Percentiles rank a stretch among this genome's conserved stretches.
phyloP scores from a whole-genome alignment of 148 eudicot genomes.

The Cornus controversa region DNA sequence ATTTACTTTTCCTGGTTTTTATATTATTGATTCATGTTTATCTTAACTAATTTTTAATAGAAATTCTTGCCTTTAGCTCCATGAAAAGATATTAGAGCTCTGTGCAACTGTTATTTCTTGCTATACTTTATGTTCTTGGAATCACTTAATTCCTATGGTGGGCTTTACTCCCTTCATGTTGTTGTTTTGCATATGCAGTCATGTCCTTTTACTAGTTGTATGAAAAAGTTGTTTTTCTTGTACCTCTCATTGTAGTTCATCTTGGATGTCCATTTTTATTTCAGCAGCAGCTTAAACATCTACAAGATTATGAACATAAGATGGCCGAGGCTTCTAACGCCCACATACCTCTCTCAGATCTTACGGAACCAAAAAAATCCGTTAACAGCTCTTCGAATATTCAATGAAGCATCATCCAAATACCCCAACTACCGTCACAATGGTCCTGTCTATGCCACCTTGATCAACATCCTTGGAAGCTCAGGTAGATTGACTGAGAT shows the following conservation, averaged over 20 bases:
- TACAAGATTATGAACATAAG: conserved; percentile 32
- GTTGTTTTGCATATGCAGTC: background rate
- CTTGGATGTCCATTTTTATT: background rate
- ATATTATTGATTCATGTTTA: background rate
- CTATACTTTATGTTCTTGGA: conserved; percentile 5
- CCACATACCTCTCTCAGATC: conserved; percentile 53
- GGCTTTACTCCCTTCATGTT: background rate
- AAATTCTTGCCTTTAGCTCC: background rate
- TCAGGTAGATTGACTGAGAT: conserved; percentile 58
- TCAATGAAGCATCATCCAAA: conserved; percentile 59
- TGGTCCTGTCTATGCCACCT: conserved; percentile 74
- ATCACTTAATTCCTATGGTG: background rate
- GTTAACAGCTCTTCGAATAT: conserved; percentile 46
- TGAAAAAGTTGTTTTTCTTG: background rate
- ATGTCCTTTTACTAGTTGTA: background rate
- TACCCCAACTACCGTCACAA: conserved; percentile 75
- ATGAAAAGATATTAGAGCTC: background rate
- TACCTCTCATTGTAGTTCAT: background rate
- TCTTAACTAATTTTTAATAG: background rate
- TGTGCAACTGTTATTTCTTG: background rate
- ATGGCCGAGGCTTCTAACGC: conserved; percentile 65
- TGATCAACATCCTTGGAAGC: conserved; percentile 68
- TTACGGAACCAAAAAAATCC: conserved; percentile 55
- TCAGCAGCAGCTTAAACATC: conserved; percentile 9
- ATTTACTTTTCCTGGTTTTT: background rate